Base-by-base conservation (phyloP, 495 filamentous ascomycete species). In the Bombardia bombarda region DNA sequence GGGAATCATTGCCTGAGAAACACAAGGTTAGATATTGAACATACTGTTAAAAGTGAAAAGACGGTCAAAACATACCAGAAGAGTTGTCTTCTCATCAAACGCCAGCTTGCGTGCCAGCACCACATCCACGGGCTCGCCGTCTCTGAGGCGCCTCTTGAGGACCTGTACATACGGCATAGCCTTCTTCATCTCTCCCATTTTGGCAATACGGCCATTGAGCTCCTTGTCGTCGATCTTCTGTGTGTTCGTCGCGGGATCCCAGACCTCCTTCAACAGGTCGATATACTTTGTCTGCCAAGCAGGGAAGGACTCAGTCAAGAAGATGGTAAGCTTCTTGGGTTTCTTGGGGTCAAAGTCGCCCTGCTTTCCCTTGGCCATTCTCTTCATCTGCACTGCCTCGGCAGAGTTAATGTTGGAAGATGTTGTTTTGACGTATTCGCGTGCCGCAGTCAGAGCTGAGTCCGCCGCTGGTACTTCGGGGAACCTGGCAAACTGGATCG, bases 151-250 rank as follows among this genome's bases (percentile, higher is more conserved):
- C 26, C 13, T 28, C 13, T 49, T 30, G 35, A 96, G 62, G 1
- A 54, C 62, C 61, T 95, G 86, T 3, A 95, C 75, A 54, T 95
- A 96, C 2, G 89, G 88, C 90, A 95, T 95, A 16, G 84, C 87
- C 61, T 86, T 85, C 75, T 95, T 95, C 73, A 82, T 84, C 58
- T 94, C 89, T 20, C 49, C 55, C 65, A n/a, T n/a, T n/a, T n/a
- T n/a, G n/a, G n/a, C n/a, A n/a, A n/a, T n/a, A n/a, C n/a, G n/a
- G n/a, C n/a, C n/a, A n/a, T n/a, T n/a, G 26, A 28, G 26, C 2
- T 28, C 26, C 26, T 28, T 28, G 9, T 86, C 86, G 50, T 75
- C 73, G 14, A 87, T 70, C 56, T 79, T 74, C 38, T 71, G 70
- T 49, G 72, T 81, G 38, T 50, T 70, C 30, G 72, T 61, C 26